These are phyloP conservation scores for Pythium angustatum DNA, from an alignment of 352 stramenopile genomes.

Conservation along the genomic window DNA sequence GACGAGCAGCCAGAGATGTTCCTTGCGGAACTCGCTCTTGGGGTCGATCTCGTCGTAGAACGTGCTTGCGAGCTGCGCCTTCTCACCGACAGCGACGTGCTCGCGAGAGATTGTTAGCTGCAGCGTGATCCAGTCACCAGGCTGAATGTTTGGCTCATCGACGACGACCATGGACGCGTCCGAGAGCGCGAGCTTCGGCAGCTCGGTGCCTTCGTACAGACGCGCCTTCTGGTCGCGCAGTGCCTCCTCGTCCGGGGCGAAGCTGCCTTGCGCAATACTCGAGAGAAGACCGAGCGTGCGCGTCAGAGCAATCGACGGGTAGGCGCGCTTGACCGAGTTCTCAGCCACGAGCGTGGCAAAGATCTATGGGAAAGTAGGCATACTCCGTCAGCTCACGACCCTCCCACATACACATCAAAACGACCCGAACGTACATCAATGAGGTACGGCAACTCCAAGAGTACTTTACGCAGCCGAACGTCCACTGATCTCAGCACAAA, in stretches of 20 bases:
- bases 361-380: slow-evolving; percentile 29
- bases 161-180: slow-evolving; percentile 52
- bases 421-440: slow-evolving; percentile 45
- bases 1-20: slow-evolving; percentile 73
- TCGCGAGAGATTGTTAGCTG: slow-evolving; percentile 51
- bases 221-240: slow-evolving; percentile 62
- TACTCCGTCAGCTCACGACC: too few species aligned
- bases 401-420: too few species aligned
- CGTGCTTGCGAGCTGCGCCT: slow-evolving; percentile 56
- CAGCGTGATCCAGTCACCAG: slow-evolving; percentile 79
- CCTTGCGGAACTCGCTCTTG: slow-evolving; percentile 67
- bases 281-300: slow-evolving; percentile 66
- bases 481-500: slow-evolving; percentile 44
- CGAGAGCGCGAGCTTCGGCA: slow-evolving; percentile 40
- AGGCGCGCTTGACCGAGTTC: slow-evolving; percentile 69
- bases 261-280: slow-evolving; percentile 66
- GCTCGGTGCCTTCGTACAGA: slow-evolving; percentile 27
- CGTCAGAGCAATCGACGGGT: slow-evolving; percentile 50
- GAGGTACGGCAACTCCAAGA: slow-evolving; percentile 77
- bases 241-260: slow-evolving; percentile 62
- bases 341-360: slow-evolving; percentile 63
- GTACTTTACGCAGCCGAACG: slow-evolving; percentile 58
- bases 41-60: slow-evolving; percentile 75
- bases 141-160: slow-evolving; percentile 69
- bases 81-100: slow-evolving; percentile 43